A percentile compares a stretch with the other conserved stretches of the same genome.
Conservation (phyloP, 306 rosid species). For the Dryas drummondii region DNA sequence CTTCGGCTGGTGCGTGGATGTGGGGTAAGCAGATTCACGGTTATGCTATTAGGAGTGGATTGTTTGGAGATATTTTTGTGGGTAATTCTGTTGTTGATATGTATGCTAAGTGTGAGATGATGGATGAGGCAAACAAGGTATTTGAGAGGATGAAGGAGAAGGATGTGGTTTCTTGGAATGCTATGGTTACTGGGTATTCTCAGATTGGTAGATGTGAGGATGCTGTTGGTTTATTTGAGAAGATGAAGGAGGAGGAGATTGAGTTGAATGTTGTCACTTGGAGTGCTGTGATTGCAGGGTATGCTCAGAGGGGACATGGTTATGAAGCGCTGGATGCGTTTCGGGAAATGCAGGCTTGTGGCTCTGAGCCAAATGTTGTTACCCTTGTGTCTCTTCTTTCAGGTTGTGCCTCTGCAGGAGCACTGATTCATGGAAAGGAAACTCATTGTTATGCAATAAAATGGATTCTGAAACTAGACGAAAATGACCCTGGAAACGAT, state of each 20-base stretch:
- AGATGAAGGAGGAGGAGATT: slow-evolving; percentile 60
- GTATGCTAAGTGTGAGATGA: slow-evolving; percentile 74
- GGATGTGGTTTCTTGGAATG: slow-evolving; percentile 94
- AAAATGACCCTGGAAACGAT: slow-evolving; percentile 46
- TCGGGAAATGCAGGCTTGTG: slow-evolving; percentile 58
- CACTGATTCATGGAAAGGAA: slow-evolving; percentile 68
- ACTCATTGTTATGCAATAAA: slow-evolving; percentile 72
- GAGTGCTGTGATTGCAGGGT: slow-evolving; percentile 82
- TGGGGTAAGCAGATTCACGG: slow-evolving; percentile 71
- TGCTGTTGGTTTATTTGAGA: slow-evolving; percentile 56
- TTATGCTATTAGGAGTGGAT: slow-evolving; percentile 54
- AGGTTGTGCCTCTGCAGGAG: slow-evolving; percentile 74
- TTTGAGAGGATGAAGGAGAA: slow-evolving; percentile 62
- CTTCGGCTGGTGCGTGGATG: slow-evolving; percentile 38
- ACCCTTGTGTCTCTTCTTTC: slow-evolving; percentile 83
- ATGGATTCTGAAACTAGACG: slow-evolving; percentile 38
- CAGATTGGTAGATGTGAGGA: slow-evolving; percentile 61
- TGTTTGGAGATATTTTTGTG: slow-evolving; percentile 75
- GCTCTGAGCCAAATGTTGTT: slow-evolving; percentile 60
- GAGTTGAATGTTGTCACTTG: slow-evolving; percentile 80
- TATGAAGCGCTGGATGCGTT: slow-evolving; percentile 66
- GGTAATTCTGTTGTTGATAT: slow-evolving; percentile 78
- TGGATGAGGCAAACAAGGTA: slow-evolving; percentile 66
- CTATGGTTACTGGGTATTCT: slow-evolving; percentile 84
- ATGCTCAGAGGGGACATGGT: slow-evolving; percentile 71